phyloP scores from a whole-genome alignment of 2,329 filamentous ascomycete species.

The Fusarium brevicatenulatum region DNA sequence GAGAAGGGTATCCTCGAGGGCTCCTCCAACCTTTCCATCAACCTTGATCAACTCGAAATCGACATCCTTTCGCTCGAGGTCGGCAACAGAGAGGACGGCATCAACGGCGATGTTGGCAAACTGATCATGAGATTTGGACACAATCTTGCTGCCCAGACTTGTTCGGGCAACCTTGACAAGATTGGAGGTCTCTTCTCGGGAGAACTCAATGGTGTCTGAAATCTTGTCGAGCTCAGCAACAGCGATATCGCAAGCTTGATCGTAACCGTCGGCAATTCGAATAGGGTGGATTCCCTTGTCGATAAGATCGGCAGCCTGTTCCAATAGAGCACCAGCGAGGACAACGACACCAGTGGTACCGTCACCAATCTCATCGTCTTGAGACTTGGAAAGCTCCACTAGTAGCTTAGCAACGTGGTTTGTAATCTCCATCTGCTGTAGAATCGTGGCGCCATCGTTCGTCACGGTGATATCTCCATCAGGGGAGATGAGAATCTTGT shows the following conservation, averaged over 20 bases:
- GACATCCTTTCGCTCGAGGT: constrained; percentile 95
- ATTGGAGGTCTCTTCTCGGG: constrained; percentile 81
- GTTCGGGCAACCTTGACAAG: constrained; percentile 95
- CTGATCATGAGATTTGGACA: constrained; percentile 98
- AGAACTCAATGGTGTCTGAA: constrained; percentile 90
- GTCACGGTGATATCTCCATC: constrained; percentile 99
- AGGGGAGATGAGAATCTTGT: constrained; percentile 98
- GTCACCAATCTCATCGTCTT: constrained; percentile 98
- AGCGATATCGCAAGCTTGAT: constrained; percentile 96
- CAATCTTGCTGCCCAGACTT: constrained; percentile 97
- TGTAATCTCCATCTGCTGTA: constrained; percentile 98
- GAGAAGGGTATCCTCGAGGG: constrained; percentile 91
- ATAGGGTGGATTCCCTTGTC: constrained; percentile 99
- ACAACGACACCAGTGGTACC: constrained; percentile 98
- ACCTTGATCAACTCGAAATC: constrained; percentile 99
- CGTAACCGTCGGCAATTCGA: constrained; percentile 97
- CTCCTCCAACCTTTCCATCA: constrained; percentile 95
- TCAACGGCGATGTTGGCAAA: constrained; percentile 98
- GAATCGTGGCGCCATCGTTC: constrained; percentile 97
- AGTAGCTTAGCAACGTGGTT: constrained; percentile 98
- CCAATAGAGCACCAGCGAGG: constrained; percentile 89
- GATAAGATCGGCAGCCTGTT: constrained; percentile 96
- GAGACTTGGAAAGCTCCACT: constrained; percentile 96
- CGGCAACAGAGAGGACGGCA: constrained; percentile 94
- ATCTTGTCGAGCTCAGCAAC: constrained; percentile 92